phyloP scores from a whole-genome alignment of 768 basidiomycete genomes.

The Boletus rubescentipes region DNA sequence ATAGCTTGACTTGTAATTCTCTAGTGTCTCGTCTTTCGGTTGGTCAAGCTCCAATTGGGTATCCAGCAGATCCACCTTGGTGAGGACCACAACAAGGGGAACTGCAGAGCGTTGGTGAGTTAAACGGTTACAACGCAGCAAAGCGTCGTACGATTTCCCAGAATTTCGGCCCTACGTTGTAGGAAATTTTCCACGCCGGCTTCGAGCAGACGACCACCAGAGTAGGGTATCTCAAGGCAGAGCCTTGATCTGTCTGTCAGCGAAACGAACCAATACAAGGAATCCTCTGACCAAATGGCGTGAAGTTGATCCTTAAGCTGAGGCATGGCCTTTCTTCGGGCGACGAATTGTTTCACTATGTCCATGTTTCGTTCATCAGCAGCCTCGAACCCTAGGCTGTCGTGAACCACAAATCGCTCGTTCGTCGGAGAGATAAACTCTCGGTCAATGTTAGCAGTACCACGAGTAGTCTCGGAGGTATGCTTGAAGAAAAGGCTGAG shows the following conservation, averaged over 20 bases:
- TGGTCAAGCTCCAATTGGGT: slow-evolving; percentile 1
- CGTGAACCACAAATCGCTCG: slow-evolving; percentile 16
- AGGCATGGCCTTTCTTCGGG: slow-evolving; percentile 2
- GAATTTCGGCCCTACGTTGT: neutral
- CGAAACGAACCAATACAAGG: neutral
- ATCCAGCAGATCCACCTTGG: slow-evolving; percentile 13
- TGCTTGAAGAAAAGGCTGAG: neutral
- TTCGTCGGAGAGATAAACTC: slow-evolving; percentile 17
- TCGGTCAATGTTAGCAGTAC: slow-evolving; percentile 7
- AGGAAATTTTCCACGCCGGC: slow-evolving; percentile 12
- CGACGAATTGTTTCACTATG: slow-evolving; percentile 1
- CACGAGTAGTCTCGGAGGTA: slow-evolving; percentile 1
- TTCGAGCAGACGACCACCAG: slow-evolving; percentile 17
- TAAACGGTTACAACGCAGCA: neutral
- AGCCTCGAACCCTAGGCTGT: slow-evolving; percentile 18
- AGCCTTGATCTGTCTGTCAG: slow-evolving; percentile 7
- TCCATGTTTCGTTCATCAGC: slow-evolving; percentile 9
- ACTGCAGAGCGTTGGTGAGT: neutral
- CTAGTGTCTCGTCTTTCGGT: neutral
- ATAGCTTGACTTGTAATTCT: neutral
- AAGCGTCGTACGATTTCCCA: slow-evolving; percentile 6
- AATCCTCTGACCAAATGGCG: slow-evolving; percentile 10
- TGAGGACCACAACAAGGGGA: slow-evolving; percentile 17
- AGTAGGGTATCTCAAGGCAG: slow-evolving; percentile 14
- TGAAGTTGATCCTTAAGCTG: slow-evolving; percentile 8